phyloP scores from a whole-genome alignment of 495 filamentous ascomycete genomes.

The Tuber magnatum region DNA sequence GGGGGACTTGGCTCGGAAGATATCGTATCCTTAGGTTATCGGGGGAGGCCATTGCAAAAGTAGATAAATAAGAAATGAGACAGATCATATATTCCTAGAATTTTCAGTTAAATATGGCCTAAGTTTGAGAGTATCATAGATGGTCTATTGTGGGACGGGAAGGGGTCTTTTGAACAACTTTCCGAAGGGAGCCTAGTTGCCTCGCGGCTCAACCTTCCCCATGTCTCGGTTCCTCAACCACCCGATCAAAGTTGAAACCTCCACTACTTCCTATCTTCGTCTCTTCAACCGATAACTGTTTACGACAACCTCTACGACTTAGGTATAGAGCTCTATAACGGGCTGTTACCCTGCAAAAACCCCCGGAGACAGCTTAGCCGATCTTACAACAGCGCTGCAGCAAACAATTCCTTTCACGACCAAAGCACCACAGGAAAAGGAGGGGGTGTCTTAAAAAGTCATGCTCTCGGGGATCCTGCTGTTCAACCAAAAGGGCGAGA shows the following conservation, averaged over 20 bases:
- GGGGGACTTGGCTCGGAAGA: not conserved
- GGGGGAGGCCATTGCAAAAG: not conserved
- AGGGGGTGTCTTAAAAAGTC: conserved; percentile 6
- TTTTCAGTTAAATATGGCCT: not conserved
- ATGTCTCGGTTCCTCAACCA: conserved; percentile 1
- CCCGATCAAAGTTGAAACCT: not conserved
- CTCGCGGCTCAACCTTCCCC: conserved; percentile 3
- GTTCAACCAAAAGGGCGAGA: conserved; percentile 99
- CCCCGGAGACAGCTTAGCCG: not conserved
- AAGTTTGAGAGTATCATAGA: not conserved
- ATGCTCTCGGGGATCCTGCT: conserved; percentile 96
- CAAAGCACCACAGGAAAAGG: not conserved
- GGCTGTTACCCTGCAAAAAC: not conserved
- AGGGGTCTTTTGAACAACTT: not conserved
- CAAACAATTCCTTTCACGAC: not conserved
- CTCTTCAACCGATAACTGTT: not conserved
- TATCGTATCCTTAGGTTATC: not conserved
- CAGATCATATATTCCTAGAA: not conserved
- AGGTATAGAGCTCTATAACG: not conserved
- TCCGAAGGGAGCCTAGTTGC: not conserved
- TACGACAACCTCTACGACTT: not conserved
- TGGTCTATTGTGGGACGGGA: not conserved
- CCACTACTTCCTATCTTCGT: not conserved
- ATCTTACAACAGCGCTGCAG: not conserved
- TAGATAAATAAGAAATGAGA: not conserved